phyloP scores from a whole-genome alignment of 2,329 filamentous ascomycete genomes.

The Amauroascus niger region DNA sequence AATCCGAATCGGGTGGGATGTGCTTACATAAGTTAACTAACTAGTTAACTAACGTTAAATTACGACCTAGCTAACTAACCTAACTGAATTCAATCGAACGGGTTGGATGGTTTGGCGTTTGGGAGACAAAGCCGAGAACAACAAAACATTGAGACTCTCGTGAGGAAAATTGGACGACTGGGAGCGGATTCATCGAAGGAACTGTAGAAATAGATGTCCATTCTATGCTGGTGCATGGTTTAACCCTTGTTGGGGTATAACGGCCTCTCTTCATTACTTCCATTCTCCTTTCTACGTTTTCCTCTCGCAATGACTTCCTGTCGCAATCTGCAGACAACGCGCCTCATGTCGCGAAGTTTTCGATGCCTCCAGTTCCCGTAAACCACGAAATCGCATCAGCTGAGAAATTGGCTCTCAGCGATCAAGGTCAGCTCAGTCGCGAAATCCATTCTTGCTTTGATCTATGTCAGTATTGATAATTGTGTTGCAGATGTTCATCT shows the following conservation, averaged over 20 bases:
- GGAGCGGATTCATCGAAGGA: neutral
- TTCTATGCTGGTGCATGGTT: constrained; percentile 1
- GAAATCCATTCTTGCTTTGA: constrained; percentile 1
- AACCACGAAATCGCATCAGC: constrained; percentile 34
- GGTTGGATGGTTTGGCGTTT: neutral
- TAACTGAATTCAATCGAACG: no score
- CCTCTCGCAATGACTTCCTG: constrained; percentile 33
- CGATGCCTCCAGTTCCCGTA: constrained; percentile 42
- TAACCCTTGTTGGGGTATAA: neutral
- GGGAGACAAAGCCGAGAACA: neutral
- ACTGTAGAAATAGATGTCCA: neutral
- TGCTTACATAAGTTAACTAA: no score
- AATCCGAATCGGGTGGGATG: no score
- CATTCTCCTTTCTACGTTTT: constrained; percentile 9
- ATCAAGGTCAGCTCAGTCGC: constrained; percentile 43
- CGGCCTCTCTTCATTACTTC: neutral
- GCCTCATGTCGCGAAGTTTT: constrained; percentile 39
- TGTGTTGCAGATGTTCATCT: constrained; percentile 60
- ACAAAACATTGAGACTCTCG: constrained; percentile 3
- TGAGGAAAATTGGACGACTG: neutral
- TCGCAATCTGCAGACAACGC: constrained; percentile 36
- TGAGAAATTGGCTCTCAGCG: constrained; percentile 45
- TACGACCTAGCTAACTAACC: no score
- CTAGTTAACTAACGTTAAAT: no score
- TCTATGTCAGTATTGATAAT: neutral